phyloP scores from a whole-genome alignment of 768 basidiomycete genomes.

The Agaricus sinodeliciosus region DNA sequence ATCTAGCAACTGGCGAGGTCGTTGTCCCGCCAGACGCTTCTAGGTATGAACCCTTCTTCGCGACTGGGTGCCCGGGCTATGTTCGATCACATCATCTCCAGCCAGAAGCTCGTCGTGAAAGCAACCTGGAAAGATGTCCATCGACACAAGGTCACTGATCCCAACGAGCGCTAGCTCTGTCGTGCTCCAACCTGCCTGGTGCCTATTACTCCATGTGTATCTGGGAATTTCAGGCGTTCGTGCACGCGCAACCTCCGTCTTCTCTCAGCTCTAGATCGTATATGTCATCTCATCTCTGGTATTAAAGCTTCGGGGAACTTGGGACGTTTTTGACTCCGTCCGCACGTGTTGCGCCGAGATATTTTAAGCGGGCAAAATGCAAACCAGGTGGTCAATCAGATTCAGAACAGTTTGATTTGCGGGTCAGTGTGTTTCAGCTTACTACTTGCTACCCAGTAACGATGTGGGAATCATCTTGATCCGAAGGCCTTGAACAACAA shows the following conservation, averaged over 20 bases:
- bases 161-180: not conserved
- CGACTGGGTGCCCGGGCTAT: constrained; percentile 5
- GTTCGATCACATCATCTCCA: constrained; percentile 9
- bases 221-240: not conserved
- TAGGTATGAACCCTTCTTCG: not conserved
- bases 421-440: constrained; percentile 3
- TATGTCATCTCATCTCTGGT: constrained; percentile 7
- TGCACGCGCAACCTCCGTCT: constrained; percentile 1
- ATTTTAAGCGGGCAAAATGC: not conserved
- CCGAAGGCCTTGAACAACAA: not conserved
- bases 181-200: not conserved
- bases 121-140: constrained; percentile 11
- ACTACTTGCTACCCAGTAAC: not conserved
- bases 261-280: constrained; percentile 5
- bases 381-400: not conserved
- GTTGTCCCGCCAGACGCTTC: constrained; percentile 32
- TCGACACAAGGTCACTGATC: constrained; percentile 1
- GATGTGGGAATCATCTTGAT: constrained; percentile 4
- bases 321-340: not conserved
- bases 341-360: not conserved
- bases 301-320: not conserved
- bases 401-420: not conserved
- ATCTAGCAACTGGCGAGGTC: constrained; percentile 42
- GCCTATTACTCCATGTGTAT: not conserved
- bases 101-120: constrained; percentile 11